These are phyloP conservation scores for Quercus aquifolioides DNA, from an alignment of 306 rosid species.

Conservation along the genomic window DNA sequence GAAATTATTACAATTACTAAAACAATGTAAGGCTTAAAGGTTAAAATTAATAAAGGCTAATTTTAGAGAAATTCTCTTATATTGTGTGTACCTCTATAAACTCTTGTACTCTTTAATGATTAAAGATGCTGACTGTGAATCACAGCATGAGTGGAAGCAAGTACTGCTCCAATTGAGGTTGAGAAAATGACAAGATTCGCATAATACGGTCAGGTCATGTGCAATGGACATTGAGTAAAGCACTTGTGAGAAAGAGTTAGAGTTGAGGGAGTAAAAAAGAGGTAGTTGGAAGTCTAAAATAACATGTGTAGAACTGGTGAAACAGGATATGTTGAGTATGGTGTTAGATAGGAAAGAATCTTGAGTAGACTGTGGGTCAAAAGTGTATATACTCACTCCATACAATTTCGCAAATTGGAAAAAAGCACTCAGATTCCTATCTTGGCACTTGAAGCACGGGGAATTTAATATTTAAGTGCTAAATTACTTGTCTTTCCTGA, in stretches of 20 bases:
- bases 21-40: constrained; percentile 26
- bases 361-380: too few species aligned
- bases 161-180: too few species aligned
- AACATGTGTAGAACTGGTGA: too few species aligned
- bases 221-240: too few species aligned
- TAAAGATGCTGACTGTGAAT: constrained; percentile 20
- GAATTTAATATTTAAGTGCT: not conserved
- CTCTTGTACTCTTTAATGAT: constrained; percentile 21
- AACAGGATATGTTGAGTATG: not conserved
- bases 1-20: constrained; percentile 13
- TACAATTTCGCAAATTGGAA: too few species aligned
- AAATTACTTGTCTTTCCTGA: not conserved
- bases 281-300: too few species aligned
- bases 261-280: too few species aligned
- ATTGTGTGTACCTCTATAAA: constrained; percentile 3
- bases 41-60: constrained; percentile 25
- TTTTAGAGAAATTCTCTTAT: constrained; percentile 22
- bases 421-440: too few species aligned
- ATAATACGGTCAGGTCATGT: too few species aligned
- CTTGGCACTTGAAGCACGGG: not conserved
- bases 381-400: too few species aligned
- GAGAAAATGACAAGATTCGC: too few species aligned
- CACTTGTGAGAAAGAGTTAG: too few species aligned
- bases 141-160: not conserved
- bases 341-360: not conserved